Percentiles rank a stretch among this genome's conserved stretches.
Evolutionary conservation across 73 alveolate species (phyloP).

Genomic region (Stentor roeselii): DNA sequence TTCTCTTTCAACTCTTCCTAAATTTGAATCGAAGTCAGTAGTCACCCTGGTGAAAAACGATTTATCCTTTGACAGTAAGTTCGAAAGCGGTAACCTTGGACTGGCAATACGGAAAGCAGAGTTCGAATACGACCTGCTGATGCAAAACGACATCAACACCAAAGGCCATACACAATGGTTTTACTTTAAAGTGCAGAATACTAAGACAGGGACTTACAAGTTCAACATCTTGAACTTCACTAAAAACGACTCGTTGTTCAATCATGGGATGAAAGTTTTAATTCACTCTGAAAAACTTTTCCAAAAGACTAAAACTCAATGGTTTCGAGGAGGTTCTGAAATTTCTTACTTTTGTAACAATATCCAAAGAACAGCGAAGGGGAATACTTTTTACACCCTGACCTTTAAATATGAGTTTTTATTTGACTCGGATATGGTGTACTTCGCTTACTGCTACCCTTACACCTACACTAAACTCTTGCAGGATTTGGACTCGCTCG

Average conservation of each 20-base stretch:
- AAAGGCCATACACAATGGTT: slow-evolving; percentile 98
- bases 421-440: slow-evolving; percentile 62
- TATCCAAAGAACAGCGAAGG: slow-evolving; percentile 26
- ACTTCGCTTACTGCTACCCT: slow-evolving; percentile 95
- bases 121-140: slow-evolving; percentile 86
- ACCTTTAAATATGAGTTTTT: slow-evolving; percentile 52
- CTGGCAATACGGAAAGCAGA: slow-evolving; percentile 70
- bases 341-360: slow-evolving; percentile 38
- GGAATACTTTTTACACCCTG: slow-evolving; percentile 51
- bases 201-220: slow-evolving; percentile 80
- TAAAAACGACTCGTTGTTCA: slow-evolving; percentile 90
- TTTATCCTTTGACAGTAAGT: slow-evolving; percentile 87
- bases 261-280: slow-evolving; percentile 94
- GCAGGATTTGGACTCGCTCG: slow-evolving; percentile 22
- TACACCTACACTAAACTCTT: slow-evolving; percentile 84
- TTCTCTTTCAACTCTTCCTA: neutral
- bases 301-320: slow-evolving; percentile 40
- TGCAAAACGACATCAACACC: slow-evolving; percentile 94
- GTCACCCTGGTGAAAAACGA: slow-evolving; percentile 34
- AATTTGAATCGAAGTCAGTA: neutral
- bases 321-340: slow-evolving; percentile 60
- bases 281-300: slow-evolving; percentile 75
- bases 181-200: slow-evolving; percentile 86
- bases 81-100: slow-evolving; percentile 95
- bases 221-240: slow-evolving; percentile 94